phyloP scores from a whole-genome alignment of 352 stramenopile genomes.

The Thalassiosira mediterranea region DNA sequence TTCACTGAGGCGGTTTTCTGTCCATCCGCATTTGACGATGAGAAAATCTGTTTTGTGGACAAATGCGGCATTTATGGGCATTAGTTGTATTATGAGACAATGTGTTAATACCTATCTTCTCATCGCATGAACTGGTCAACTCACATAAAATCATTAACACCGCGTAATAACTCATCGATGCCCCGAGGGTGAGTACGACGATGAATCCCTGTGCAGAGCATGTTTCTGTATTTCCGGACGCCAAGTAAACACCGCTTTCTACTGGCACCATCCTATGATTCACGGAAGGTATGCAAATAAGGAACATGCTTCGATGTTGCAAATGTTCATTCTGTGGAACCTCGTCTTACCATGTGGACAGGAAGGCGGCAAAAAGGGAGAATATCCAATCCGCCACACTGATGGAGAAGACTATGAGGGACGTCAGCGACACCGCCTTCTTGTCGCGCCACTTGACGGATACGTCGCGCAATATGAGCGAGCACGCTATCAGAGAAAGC shows the following conservation, averaged over 20 bases:
- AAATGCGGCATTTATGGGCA: background rate
- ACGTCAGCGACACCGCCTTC: conserved; percentile 10
- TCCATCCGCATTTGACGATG: conserved; percentile 17
- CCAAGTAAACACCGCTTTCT: conserved; percentile 1
- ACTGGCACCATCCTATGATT: conserved; percentile 23
- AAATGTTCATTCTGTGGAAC: background rate
- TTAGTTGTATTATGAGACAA: background rate
- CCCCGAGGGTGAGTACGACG: background rate
- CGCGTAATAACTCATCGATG: conserved; percentile 27
- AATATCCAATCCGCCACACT: conserved; percentile 19
- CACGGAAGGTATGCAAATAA: background rate
- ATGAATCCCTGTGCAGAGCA: conserved; percentile 31
- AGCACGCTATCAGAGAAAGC: conserved; percentile 7
- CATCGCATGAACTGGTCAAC: too few relatives aligned
- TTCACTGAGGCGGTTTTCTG: conserved; percentile 10
- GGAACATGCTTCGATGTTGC: background rate
- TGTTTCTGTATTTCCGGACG: conserved; percentile 12
- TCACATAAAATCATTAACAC: conserved; percentile 26
- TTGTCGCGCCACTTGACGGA: conserved; percentile 7
- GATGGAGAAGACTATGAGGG: conserved; percentile 23
- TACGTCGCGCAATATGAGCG: conserved; percentile 19
- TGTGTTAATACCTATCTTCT: background rate
- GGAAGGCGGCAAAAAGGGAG: conserved; percentile 10
- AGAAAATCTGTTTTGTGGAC: conserved; percentile 10
- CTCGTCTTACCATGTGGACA: conserved; percentile 26